Base-by-base conservation (phyloP, 306 rosid genomes). In the Prinsepia uniflora region DNA sequence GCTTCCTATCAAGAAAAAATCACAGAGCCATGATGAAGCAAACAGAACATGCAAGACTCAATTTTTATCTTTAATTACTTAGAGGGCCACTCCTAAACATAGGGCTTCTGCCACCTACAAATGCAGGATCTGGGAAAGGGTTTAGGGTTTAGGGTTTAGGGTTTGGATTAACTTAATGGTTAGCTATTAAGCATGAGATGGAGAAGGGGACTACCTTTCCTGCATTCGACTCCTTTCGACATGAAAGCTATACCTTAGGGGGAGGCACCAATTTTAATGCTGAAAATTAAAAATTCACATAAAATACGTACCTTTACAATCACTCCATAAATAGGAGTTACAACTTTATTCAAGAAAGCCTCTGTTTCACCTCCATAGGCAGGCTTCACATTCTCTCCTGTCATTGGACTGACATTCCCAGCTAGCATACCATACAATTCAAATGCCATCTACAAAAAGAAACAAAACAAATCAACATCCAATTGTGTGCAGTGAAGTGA, bases 321-420 rank as follows among this genome's bases (percentile, higher is more conserved):
- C 84, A 94, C 98, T 68, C 79, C 42, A 80, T 94, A 94, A 71
- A 94, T 94, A 39, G 98, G 98, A 72, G 97, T 94, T 57, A 94
- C 97, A 75, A 94, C 96, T 88, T 89, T 90, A 46, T 73, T 79
- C 65, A 94, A 78, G 84, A 88, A 94, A 68, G 96, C 95, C 83
- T 94, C 98, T 64, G 87, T 91, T 81, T 89, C 97, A 71, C 98
- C 97, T 66, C 98, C 98, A 84, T 94, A 94, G 43, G 98, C 98
- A 65, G 98, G 98, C 78, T 94, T 90, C 68, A 94, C 85, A 76
- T 91, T 94, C 81, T 94, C 98, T 49, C 98, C 98, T 8, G 98
- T 90, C 97, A 87, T 83, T 72, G 98, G 97, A 82, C 98, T 94
- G 34, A 94, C 96, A 76, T 90, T 94, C 77, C 98, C 97, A 77